These are phyloP conservation scores for Monosporozyma servazzii DNA, from an alignment of 805 yeast genomes.

Conservation along the genomic window DNA sequence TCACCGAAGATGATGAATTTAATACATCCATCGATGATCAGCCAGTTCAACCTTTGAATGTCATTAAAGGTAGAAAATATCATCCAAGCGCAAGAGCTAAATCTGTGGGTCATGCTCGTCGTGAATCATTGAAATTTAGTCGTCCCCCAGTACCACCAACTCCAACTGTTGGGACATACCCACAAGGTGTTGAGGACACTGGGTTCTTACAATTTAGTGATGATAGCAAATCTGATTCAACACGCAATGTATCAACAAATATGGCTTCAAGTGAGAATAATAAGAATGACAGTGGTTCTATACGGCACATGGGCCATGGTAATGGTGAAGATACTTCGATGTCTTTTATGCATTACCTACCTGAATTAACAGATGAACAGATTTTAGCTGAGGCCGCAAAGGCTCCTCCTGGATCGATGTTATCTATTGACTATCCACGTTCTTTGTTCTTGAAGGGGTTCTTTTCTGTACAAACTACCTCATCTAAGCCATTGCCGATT, in stretches of 20 bases:
- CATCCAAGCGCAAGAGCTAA: slow-evolving; percentile 87
- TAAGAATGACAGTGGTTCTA: not conserved
- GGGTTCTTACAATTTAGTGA: slow-evolving; percentile 34
- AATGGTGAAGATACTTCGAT: not conserved
- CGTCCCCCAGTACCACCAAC: slow-evolving; percentile 29
- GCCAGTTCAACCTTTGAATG: slow-evolving; percentile 18
- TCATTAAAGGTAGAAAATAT: slow-evolving; percentile 28
- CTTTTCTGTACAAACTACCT: slow-evolving; percentile 89
- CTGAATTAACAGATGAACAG: slow-evolving; percentile 38
- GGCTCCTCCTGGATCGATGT: slow-evolving; percentile 76
- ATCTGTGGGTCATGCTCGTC: slow-evolving; percentile 62
- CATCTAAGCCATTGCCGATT: slow-evolving; percentile 83
- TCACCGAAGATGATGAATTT: slow-evolving; percentile 4
- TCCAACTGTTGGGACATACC: slow-evolving; percentile 19
- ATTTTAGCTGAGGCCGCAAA: slow-evolving; percentile 40
- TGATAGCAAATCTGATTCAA: slow-evolving; percentile 51
- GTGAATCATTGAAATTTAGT: slow-evolving; percentile 41
- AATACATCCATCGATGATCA: slow-evolving; percentile 5
- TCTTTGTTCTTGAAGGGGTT: slow-evolving; percentile 88
- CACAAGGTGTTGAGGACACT: slow-evolving; percentile 34
- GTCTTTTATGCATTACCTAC: slow-evolving; percentile 2
- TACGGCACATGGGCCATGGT: not conserved
- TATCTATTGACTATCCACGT: slow-evolving; percentile 87
- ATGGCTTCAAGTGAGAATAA: slow-evolving; percentile 6
- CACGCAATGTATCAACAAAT: not conserved